Evolutionary conservation across 1,284 basidiomycete species (phyloP), one percentile per base, ranked within the genome.

Genomic region (Mycena citricolor): DNA sequence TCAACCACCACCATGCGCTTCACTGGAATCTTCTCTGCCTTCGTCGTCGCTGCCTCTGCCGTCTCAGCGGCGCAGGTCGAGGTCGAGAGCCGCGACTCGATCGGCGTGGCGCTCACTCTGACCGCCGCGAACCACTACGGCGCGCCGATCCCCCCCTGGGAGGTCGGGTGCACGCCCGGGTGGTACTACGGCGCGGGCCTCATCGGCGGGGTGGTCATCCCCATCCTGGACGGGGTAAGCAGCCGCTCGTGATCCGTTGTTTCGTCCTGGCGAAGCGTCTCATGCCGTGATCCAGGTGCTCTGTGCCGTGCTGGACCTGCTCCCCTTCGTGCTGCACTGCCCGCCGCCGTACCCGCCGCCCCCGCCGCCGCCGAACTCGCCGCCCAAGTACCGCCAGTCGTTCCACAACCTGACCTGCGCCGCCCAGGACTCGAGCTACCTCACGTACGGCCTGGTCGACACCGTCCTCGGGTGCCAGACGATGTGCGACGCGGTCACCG

Each of bases 391-490:
- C 51, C 51, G 41, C 11, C 64, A 56, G 23, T 69, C 65, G 2
- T 74, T 73, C 56, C 51, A 46, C 32, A 67, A 68, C 49, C 55
- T 66, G 28, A 66, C 61, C 11, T 70, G 66, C n/a, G 72, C 72
- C 13, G 66, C 65, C 16, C 65, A 73, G 51, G 70, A 66, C 14
- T 51, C 43, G 39, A 68, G 64, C 42, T 74, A 67, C 48, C 34
- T 66, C 54, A 73, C 72, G 14, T 74, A 60, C 42, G 71, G 71
- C 34, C 57, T 74, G 13, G 70, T 73, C 12, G 68, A 71, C 32
- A 70, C 67, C n/a, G 57, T 71, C 39, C 60, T 52, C 35, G 64
- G 29, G 22, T 74, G 71, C 56, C 57, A 63, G 51, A 57, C 64
- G 12, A 73, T 73, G 71, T 74, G 71, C 47, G 60, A 68, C 55